Evolutionary conservation across 805 yeast species (phyloP), one percentile per base, ranked within the genome.

Genomic region (Candida tibetensis): DNA sequence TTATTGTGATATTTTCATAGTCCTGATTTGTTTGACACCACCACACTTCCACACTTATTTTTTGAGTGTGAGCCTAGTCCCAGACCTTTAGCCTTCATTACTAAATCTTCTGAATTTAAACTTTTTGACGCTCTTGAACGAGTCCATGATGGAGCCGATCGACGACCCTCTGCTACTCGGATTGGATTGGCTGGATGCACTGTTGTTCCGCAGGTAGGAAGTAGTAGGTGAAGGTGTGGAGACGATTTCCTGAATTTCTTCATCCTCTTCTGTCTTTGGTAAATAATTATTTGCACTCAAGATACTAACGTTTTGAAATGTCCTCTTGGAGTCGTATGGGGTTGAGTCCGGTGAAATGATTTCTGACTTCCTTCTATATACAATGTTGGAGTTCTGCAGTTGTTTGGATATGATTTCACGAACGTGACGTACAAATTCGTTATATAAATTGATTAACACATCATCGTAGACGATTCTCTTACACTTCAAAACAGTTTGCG

Each of bases 101-200:
- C 55, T 50, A 30, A 55, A 57, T 26, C 70, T 48, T 33, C 71
- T 49, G 22, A 60, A 46, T 34, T 53, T 57, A 37, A 64, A 55
- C 44, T 57, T 62, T 47, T 52, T 56, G 32, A 53, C 58, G 34
- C 48, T 59, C 36, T 50, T 53, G 29, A 62, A 44, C 14, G 48
- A 48, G 28, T 62, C 66, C 44, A 62, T 56, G 9, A 62, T 47
- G 8, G 57, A 52, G 5, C 66, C 64, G 8, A 62, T 45, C 3
- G 65, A 58, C 18, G 56, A 51, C n/a, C 65, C 64, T n/a, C 67
- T 49, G 33, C 45, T 42, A 15, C 31, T 39, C 19, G 44, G 34
- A 29, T 31, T 36, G 22, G 39, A 32, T 18, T 26, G 14, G 17
- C 17, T 18, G 36, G 15, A 22, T 26, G 35, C 18, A 28, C 46